Evolutionary conservation across 2,329 filamentous ascomycete species (phyloP).

Genomic region (Lachnellula occidentalis): DNA sequence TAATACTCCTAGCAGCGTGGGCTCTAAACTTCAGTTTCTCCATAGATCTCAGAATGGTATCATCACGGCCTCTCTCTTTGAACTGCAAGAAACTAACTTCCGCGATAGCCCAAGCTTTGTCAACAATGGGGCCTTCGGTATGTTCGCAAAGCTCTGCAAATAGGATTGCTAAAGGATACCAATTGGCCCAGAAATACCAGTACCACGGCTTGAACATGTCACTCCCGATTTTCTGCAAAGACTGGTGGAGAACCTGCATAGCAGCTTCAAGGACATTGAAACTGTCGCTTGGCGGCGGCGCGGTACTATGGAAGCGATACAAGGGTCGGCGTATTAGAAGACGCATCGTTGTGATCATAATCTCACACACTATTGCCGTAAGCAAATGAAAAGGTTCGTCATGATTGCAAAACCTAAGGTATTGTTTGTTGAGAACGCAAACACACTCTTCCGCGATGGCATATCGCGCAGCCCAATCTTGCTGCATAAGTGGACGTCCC

Average conservation of each 20-base stretch:
- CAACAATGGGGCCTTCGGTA: not conserved
- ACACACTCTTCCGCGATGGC: constrained; percentile 1
- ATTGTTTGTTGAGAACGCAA: constrained; percentile 1
- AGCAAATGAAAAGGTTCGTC: not conserved
- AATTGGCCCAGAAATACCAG: constrained; percentile 6
- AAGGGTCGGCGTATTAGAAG: not conserved
- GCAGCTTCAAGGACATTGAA: constrained; percentile 1
- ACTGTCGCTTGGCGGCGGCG: constrained; percentile 1
- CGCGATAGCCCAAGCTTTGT: constrained; percentile 1
- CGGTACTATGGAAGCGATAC: not conserved
- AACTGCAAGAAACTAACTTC: not conserved
- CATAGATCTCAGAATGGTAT: not conserved
- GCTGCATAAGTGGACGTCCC: not conserved
- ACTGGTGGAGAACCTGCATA: not conserved
- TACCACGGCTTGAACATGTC: not conserved
- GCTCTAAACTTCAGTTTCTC: constrained; percentile 1
- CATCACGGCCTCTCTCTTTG: not conserved
- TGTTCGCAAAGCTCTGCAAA: constrained; percentile 4
- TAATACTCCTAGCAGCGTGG: not conserved
- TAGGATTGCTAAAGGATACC: constrained; percentile 4
- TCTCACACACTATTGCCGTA: not conserved
- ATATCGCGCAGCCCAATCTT: not conserved
- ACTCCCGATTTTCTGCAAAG: not conserved
- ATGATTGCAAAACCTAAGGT: not conserved
- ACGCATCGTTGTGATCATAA: not conserved